Evolutionary conservation across 306 rosid species (phyloP).

Genomic region (Astragalus membranaceus): DNA sequence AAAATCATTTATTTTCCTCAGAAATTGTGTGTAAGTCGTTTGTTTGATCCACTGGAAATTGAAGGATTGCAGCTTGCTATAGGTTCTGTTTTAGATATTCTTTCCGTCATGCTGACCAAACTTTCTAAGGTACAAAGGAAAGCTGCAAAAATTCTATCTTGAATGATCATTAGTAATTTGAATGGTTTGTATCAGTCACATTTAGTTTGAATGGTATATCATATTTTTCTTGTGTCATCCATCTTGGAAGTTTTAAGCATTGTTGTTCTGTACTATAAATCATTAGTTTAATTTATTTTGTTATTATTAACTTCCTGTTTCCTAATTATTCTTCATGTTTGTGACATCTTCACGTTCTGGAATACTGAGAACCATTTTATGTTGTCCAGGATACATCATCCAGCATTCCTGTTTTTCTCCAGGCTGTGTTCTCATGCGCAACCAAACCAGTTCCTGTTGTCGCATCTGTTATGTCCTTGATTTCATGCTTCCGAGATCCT

Average conservation of each 20-base stretch:
- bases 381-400: slow-evolving; percentile 58
- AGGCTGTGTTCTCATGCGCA: slow-evolving; percentile 59
- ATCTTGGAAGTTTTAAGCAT: not conserved
- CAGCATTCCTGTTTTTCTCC: slow-evolving; percentile 62
- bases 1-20: slow-evolving; percentile 26
- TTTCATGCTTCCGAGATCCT: slow-evolving; percentile 64
- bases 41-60: slow-evolving; percentile 68
- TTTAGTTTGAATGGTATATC: slow-evolving; percentile 8
- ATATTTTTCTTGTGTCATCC: slow-evolving; percentile 6
- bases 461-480: slow-evolving; percentile 58
- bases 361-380: slow-evolving; percentile 24
- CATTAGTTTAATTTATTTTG: not conserved
- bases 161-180: slow-evolving; percentile 4
- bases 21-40: slow-evolving; percentile 66
- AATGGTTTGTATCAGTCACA: slow-evolving; percentile 8
- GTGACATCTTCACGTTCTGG: slow-evolving; percentile 3
- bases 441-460: slow-evolving; percentile 62
- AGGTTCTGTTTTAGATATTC: slow-evolving; percentile 61
- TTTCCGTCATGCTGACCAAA: slow-evolving; percentile 57
- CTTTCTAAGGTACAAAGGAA: slow-evolving; percentile 59
- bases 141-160: not conserved
- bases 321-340: not conserved
- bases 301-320: not conserved
- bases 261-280: not conserved
- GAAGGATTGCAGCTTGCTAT: slow-evolving; percentile 77